These are phyloP conservation scores for Hymenoscyphus repandus DNA, from an alignment of 2,329 filamentous ascomycete genomes.

Conservation along the genomic window DNA sequence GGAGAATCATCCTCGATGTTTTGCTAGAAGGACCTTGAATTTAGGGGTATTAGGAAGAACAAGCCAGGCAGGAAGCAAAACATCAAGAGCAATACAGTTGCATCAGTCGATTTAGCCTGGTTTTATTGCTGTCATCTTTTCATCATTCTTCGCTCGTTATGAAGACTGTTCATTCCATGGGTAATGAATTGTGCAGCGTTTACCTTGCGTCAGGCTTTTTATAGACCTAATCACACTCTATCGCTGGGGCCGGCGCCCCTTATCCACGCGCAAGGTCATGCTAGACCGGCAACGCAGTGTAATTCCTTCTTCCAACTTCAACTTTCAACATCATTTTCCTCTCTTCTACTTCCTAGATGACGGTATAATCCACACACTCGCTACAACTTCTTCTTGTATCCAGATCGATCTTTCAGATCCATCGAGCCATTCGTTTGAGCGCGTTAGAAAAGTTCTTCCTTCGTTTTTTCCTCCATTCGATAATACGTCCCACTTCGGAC, in stretches of 20 bases:
- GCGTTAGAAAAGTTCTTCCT: slow-evolving; percentile 17
- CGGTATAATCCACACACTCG: slow-evolving; percentile 21
- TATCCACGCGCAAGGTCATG: slow-evolving; percentile 18
- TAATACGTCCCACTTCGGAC: slow-evolving; percentile 14
- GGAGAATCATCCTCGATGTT: no score
- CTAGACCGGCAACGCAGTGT: slow-evolving; percentile 8
- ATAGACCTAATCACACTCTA: slow-evolving; percentile 28
- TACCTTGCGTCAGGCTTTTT: slow-evolving; percentile 27
- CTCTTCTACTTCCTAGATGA: slow-evolving; percentile 11
- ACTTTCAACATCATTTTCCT: slow-evolving; percentile 12
- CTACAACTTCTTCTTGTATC: slow-evolving; percentile 23
- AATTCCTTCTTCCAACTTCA: slow-evolving; percentile 10
- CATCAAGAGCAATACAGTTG: background rate
- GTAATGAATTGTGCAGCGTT: slow-evolving; percentile 18
- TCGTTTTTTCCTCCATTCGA: slow-evolving; percentile 16
- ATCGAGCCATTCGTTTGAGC: slow-evolving; percentile 29
- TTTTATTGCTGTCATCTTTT: slow-evolving; percentile 18
- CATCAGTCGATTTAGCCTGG: background rate
- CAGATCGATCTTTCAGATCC: slow-evolving; percentile 15
- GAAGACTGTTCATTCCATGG: slow-evolving; percentile 19
- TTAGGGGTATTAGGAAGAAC: no score
- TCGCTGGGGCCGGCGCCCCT: slow-evolving; percentile 25
- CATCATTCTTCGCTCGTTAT: slow-evolving; percentile 22
- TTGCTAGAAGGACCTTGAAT: no score
- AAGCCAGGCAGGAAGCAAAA: background rate